Evolutionary conservation across 306 rosid genomes (phyloP), one percentile per base, ranked within the genome.

Genomic region (Glycyrrhiza uralensis): DNA sequence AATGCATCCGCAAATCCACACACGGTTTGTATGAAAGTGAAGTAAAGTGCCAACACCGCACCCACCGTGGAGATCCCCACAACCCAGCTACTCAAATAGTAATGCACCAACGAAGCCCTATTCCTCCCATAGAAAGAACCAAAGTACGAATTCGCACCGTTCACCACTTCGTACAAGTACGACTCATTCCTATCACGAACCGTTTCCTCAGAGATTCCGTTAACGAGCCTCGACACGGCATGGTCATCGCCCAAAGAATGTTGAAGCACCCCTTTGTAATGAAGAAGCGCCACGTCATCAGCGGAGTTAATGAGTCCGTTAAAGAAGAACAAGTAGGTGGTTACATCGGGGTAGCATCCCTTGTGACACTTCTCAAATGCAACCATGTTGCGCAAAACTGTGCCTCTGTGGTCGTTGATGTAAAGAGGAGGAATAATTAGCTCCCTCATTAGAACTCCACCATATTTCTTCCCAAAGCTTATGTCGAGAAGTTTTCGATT

Each of bases 301-400:
- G 76, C 29, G 2, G 90, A 77, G 67, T 75, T 78, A 2, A 86
- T 47, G 15, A 86, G 85, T 9, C 87, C 44, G 4, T 86, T 85
- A 45, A 83, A 79, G 79, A 86, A 86, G 15, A 83, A 83, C 78
- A 85, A 14, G 59, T 85, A 85, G 11, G 78, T n/a, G n/a, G n/a
- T n/a, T n/a, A n/a, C n/a, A n/a, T n/a, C n/a, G 7, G 64, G 89
- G 28, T 83, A 1, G 72, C 85, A 82, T 49, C 24, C 12, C 6
- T 30, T 51, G 57, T 83, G 82, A 10, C 87, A 85, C 45, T 85
- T 82, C n/a, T 85, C 87, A 12, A 73, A 80, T 2, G 87, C 90
- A 0, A 82, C 35, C 20, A 80, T 63, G 76, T 85, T 85, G 0
- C 85, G 87, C 18, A 85, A 77, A 60, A 80, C 41, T 2, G 87